Evolutionary conservation across 2,329 filamentous ascomycete genomes (phyloP).

Genomic region (Endothia cerciana): DNA sequence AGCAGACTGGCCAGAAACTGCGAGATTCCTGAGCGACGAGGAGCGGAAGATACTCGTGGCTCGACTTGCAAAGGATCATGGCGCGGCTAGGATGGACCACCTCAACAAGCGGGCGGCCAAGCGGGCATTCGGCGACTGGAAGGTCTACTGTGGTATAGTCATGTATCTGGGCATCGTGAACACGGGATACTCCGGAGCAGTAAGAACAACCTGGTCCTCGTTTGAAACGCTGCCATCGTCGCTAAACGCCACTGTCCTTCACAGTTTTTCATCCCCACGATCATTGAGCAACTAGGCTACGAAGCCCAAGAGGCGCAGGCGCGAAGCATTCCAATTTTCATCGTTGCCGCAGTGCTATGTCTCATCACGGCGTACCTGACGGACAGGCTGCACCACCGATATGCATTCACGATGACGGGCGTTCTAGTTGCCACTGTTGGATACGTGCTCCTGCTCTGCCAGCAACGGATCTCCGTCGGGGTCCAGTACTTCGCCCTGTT

Average conservation of each 20-base stretch:
- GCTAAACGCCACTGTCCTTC: background rate
- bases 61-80: constrained; percentile 47
- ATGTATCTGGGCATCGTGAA: constrained; percentile 46
- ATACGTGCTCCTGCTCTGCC: constrained; percentile 58
- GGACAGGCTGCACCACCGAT: constrained; percentile 55
- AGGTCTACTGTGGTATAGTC: constrained; percentile 46
- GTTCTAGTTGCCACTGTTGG: constrained; percentile 55
- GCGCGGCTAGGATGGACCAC: constrained; percentile 54
- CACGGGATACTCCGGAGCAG: constrained; percentile 47
- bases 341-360: constrained; percentile 39
- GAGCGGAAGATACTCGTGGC: constrained; percentile 48
- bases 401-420: constrained; percentile 56
- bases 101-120: constrained; percentile 51
- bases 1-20: constrained; percentile 39
- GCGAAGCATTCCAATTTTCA: constrained; percentile 43
- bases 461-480: constrained; percentile 49
- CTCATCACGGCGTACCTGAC: constrained; percentile 47
- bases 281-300: constrained; percentile 43
- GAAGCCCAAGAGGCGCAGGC: constrained; percentile 40
- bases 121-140: constrained; percentile 52
- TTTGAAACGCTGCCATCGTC: background rate
- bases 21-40: constrained; percentile 49
- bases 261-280: constrained; percentile 44
- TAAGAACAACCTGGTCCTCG: constrained; percentile 1
- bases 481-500: constrained; percentile 60